Base-by-base conservation (phyloP, 2,329 filamentous ascomycete species). In the Alternaria novae-zelandiae region DNA sequence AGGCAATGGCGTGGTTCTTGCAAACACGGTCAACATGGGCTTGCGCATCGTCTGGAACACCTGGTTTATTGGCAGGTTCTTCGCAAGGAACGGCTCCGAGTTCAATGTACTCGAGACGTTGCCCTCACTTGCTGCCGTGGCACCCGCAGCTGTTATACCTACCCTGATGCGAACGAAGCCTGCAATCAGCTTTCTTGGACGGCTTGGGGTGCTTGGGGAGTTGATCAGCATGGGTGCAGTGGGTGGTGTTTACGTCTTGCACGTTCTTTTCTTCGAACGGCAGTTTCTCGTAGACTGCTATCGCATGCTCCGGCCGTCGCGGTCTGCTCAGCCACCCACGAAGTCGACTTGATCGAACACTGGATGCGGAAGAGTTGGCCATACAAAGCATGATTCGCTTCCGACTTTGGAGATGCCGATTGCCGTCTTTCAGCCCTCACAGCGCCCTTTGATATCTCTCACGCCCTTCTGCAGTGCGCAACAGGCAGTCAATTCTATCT, bases 11-110 rank as follows among this genome's bases (percentile, higher is more conserved):
- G 83, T 99, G 46, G 93, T 99, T 0, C 86, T 88, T 69, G 94
- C 94, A 55, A 99, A 98, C 78, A 89, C 88, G 49, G 88, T 97
- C 71, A 98, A 97, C 77, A 97, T 99, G 94, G 81, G 83, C 0
- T 88, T 95, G 72, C 88, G 96, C 65, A 96, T 97, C 61, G 65
- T 88, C 8, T 99, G 94, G 92, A 96, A 94, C 73, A 81, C 83
- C 17, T 74, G 78, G 47, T 99, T 97, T 75, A 91, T 97, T 60
- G 82, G 78, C 32, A 70, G 78, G 0, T 81, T 72, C 57, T 80
- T 80, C 54, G 56, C 47, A 13, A 46, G 61, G 8, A 71, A 68
- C 21, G 66, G 64, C 1, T 61, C 71, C 11, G 58, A 51, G 10
- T 75, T 76, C 43, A 67, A 56, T n/a, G 25, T 74, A 12, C 50